Evolutionary conservation across 2,329 filamentous ascomycete species (phyloP).

Genomic region (Cadophora gregata): DNA sequence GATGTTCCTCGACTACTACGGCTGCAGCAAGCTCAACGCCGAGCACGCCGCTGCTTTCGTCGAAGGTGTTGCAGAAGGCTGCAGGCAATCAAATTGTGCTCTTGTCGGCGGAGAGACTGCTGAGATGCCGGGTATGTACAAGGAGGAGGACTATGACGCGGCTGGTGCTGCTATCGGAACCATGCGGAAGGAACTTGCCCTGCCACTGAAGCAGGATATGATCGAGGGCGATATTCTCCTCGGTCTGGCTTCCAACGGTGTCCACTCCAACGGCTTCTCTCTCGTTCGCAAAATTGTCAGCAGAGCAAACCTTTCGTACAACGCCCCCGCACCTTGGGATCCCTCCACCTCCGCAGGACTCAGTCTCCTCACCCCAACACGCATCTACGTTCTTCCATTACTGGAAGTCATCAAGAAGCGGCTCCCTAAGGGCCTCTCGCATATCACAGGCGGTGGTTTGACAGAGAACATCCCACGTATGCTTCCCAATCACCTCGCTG

Average conservation of each 20-base stretch:
- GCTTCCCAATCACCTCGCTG: constrained; percentile 77
- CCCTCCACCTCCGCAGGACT: constrained; percentile 67
- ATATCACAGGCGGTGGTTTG: constrained; percentile 95
- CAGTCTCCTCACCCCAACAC: constrained; percentile 84
- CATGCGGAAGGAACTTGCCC: constrained; percentile 69
- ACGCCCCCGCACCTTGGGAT: constrained; percentile 79
- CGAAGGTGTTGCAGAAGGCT: constrained; percentile 86
- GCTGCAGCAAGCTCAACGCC: constrained; percentile 85
- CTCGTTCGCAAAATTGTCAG: constrained; percentile 91
- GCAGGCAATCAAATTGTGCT: constrained; percentile 82
- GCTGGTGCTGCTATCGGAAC: constrained; percentile 90
- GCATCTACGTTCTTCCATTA: constrained; percentile 88
- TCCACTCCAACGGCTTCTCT: constrained; percentile 97
- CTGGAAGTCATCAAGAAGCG: constrained; percentile 67
- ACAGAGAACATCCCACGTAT: constrained; percentile 94
- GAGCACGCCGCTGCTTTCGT: constrained; percentile 84
- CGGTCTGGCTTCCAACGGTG: constrained; percentile 82
- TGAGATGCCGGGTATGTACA: constrained; percentile 94
- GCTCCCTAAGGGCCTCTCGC: constrained; percentile 88
- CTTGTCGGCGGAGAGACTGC: constrained; percentile 97
- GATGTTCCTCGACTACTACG: constrained; percentile 98
- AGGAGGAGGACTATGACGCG: constrained; percentile 88
- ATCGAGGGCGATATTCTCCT: constrained; percentile 81
- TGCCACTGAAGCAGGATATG: constrained; percentile 82
- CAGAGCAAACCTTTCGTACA: constrained; percentile 72